Percentiles rank a stretch among this genome's conserved stretches.
These are phyloP conservation scores for Saccharomycopsis lassenensis DNA, from an alignment of 805 yeast species.

Conservation along the genomic window DNA sequence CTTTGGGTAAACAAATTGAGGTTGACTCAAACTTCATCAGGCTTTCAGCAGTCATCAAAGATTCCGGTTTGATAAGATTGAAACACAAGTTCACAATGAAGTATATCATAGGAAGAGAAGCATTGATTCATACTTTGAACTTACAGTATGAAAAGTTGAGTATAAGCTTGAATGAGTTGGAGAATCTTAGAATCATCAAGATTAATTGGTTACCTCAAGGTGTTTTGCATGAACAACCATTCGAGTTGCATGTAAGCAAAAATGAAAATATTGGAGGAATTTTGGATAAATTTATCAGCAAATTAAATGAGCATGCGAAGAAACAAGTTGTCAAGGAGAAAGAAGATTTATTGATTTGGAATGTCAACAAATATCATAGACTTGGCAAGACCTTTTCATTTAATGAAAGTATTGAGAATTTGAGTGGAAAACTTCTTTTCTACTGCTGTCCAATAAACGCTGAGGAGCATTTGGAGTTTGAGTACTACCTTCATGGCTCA, in stretches of 20 bases:
- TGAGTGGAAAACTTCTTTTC: conserved; percentile 22
- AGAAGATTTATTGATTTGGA: conserved; percentile 46
- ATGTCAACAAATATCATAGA: conserved; percentile 28
- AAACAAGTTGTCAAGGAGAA: conserved; percentile 18
- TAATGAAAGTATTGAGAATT: conserved; percentile 24
- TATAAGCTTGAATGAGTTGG: conserved; percentile 66
- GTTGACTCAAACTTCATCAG: conserved; percentile 54
- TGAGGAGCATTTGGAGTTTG: conserved; percentile 23
- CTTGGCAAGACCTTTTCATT: conserved; percentile 24
- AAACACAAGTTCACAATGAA: conserved; percentile 25
- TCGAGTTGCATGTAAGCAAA: conserved; percentile 60
- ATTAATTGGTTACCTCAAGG: conserved; percentile 68
- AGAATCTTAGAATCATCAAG: conserved; percentile 55
- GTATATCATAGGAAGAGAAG: conserved; percentile 27
- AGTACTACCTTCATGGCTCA: conserved; percentile 20
- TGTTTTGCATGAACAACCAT: conserved; percentile 54
- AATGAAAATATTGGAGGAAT: conserved; percentile 45
- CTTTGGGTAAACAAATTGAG: conserved; percentile 42
- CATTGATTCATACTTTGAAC: conserved; percentile 31
- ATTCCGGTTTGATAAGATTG: conserved; percentile 45
- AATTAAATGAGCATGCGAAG: conserved; percentile 25
- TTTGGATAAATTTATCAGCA: conserved; percentile 45
- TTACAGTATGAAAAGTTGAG: conserved; percentile 72
- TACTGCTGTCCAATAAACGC: conserved; percentile 36
- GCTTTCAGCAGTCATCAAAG: conserved; percentile 40